A percentile compares a stretch with the other conserved stretches of the same genome.
These are phyloP conservation scores for Coprinopsis sp. DNA, from an alignment of 768 basidiomycete species.

Conservation along the genomic window DNA sequence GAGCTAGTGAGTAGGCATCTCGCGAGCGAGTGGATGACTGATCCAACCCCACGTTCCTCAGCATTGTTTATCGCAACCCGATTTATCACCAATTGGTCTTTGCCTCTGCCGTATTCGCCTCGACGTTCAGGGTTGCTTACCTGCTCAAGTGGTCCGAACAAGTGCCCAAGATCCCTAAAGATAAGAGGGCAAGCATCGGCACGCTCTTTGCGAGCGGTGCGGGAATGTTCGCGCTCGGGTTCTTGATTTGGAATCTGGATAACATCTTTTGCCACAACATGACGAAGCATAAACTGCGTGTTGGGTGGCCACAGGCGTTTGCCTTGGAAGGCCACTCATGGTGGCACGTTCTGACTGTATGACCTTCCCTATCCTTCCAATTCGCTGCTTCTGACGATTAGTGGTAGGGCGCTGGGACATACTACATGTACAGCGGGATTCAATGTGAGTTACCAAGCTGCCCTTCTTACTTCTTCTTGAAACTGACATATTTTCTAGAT, in stretches of 20 bases:
- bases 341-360: conserved; percentile 69
- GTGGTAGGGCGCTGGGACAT: conserved; percentile 43
- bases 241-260: conserved; percentile 77
- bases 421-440: conserved; percentile 48
- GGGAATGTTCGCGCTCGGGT: conserved; percentile 55
- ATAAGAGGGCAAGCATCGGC: conserved; percentile 36
- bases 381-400: background rate
- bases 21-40: background rate
- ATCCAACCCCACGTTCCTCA: conserved; percentile 22
- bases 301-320: conserved; percentile 67
- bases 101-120: conserved; percentile 49
- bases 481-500: conserved; percentile 23
- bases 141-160: conserved; percentile 44
- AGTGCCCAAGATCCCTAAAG: conserved; percentile 35
- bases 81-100: conserved; percentile 79
- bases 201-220: conserved; percentile 51
- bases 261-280: conserved; percentile 65
- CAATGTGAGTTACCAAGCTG: conserved; percentile 36
- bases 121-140: conserved; percentile 44
- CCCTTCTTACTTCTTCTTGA: background rate
- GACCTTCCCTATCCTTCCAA: conserved; percentile 13
- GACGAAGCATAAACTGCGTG: conserved; percentile 47
- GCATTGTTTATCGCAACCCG: conserved; percentile 66
- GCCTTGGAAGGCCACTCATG: conserved; percentile 71
- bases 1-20: conserved; percentile 57